Conservation (phyloP, 2,329 filamentous ascomycete species). For the Alternaria panax region DNA sequence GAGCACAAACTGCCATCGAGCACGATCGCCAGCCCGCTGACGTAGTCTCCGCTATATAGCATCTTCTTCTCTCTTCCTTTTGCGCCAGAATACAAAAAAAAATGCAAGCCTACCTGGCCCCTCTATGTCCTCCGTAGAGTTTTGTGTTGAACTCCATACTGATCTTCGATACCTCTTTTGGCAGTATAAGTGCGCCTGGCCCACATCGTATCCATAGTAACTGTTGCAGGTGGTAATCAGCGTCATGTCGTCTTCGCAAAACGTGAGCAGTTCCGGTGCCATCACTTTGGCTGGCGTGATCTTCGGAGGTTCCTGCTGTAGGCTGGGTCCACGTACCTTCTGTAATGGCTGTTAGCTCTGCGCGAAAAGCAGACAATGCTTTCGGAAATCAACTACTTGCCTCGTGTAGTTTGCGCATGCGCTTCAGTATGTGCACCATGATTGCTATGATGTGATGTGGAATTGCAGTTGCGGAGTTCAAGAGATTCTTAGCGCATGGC, state of each 20-base stretch:
- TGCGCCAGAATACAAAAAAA: neutral
- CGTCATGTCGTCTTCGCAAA: neutral
- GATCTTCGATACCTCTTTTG: slow-evolving; percentile 76
- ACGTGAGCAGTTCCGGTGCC: neutral
- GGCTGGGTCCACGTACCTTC: slow-evolving; percentile 40
- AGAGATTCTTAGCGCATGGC: slow-evolving; percentile 32
- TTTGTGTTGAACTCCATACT: slow-evolving; percentile 74
- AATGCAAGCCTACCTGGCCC: slow-evolving; percentile 66
- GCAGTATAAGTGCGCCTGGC: slow-evolving; percentile 81
- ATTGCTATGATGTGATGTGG: slow-evolving; percentile 27
- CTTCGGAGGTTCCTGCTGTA: slow-evolving; percentile 27
- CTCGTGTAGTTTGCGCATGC: slow-evolving; percentile 76
- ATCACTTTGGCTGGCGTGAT: slow-evolving; percentile 2
- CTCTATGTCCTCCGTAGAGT: slow-evolving; percentile 72
- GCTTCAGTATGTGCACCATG: slow-evolving; percentile 68
- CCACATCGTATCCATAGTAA: slow-evolving; percentile 79
- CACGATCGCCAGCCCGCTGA: neutral
- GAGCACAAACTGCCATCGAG: neutral
- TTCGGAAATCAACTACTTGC: slow-evolving; percentile 58
- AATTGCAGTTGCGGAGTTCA: slow-evolving; percentile 31
- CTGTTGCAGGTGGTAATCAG: slow-evolving; percentile 53
- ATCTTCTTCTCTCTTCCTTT: neutral
- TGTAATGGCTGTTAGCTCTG: slow-evolving; percentile 33
- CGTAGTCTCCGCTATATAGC: too few relatives aligned
- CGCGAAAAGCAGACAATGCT: neutral